Conservation (phyloP, 2,329 filamentous ascomycete genomes). For the Hymenoscyphus fraxineus region DNA sequence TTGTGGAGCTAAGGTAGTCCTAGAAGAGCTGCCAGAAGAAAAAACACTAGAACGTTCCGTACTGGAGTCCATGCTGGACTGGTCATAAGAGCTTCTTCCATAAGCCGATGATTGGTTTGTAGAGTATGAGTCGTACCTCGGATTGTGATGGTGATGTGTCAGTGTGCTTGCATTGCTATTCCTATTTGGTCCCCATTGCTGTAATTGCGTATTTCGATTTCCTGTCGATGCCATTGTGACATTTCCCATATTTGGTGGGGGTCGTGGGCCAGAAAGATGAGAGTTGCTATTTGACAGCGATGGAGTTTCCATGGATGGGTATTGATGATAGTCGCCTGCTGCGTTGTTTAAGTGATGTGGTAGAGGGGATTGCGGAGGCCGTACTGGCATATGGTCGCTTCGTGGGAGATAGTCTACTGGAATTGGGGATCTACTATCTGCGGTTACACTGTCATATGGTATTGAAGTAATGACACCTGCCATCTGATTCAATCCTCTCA, state of each 20-base stretch:
- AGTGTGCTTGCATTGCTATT: conserved; percentile 52
- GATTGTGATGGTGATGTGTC: conserved; percentile 42
- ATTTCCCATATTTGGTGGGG: conserved; percentile 54
- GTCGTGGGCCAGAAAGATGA: conserved; percentile 59
- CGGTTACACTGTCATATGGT: conserved; percentile 70
- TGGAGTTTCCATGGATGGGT: conserved; percentile 66
- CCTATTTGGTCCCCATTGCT: conserved; percentile 67
- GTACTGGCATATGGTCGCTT: conserved; percentile 55
- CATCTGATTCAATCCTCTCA: conserved; percentile 63
- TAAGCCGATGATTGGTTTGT: conserved; percentile 36
- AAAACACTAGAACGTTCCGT: conserved; percentile 54
- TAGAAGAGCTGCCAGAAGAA: conserved; percentile 51
- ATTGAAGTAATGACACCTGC: conserved; percentile 84
- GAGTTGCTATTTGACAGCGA: conserved; percentile 46
- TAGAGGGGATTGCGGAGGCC: conserved; percentile 61
- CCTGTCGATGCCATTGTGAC: conserved; percentile 70
- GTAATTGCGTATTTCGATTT: conserved; percentile 65
- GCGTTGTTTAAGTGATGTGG: conserved; percentile 81
- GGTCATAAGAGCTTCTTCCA: conserved; percentile 53
- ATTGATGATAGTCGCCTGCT: conserved; percentile 81
- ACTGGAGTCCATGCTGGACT: conserved; percentile 61
- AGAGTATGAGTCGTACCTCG: conserved; percentile 62
- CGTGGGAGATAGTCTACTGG: conserved; percentile 70
- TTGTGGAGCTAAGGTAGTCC: conserved; percentile 50
- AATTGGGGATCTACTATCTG: conserved; percentile 66